Conservation (phyloP, 2,329 filamentous ascomycete species). For the Botryotinia convoluta region DNA sequence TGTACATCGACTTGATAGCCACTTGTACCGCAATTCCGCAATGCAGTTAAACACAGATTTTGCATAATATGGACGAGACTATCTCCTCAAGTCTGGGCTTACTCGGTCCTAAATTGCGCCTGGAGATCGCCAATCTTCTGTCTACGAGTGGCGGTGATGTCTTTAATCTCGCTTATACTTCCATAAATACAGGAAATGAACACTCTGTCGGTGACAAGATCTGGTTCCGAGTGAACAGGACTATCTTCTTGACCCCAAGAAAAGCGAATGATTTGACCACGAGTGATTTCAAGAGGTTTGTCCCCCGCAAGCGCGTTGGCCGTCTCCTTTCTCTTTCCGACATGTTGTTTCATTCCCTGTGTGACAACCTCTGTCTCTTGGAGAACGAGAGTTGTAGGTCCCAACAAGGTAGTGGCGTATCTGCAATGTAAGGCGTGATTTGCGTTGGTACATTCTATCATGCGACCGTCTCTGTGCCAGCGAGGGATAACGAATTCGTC, state of each 20-base stretch:
- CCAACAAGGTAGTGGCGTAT: background rate
- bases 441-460: conserved; percentile 2
- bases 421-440: conserved; percentile 8
- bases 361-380: conserved; percentile 4
- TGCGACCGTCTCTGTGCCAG: conserved; percentile 18
- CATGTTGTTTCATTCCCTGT: background rate
- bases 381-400: conserved; percentile 14
- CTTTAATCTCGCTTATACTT: background rate
- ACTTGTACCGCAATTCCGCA: background rate
- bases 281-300: background rate
- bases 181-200: conserved; percentile 11
- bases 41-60: background rate
- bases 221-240: conserved; percentile 22
- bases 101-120: background rate
- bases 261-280: conserved; percentile 16
- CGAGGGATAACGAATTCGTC: background rate
- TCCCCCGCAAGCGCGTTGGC: conserved; percentile 4
- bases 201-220: conserved; percentile 12
- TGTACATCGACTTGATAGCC: background rate
- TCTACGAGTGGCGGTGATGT: background rate
- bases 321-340: background rate
- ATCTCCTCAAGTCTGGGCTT: background rate
- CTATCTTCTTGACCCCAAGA: conserved; percentile 17
- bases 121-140: background rate
- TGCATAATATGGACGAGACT: background rate